These are phyloP conservation scores for Aspergillus alliaceus DNA, from an alignment of 2,329 filamentous ascomycete species.

Conservation along the genomic window DNA sequence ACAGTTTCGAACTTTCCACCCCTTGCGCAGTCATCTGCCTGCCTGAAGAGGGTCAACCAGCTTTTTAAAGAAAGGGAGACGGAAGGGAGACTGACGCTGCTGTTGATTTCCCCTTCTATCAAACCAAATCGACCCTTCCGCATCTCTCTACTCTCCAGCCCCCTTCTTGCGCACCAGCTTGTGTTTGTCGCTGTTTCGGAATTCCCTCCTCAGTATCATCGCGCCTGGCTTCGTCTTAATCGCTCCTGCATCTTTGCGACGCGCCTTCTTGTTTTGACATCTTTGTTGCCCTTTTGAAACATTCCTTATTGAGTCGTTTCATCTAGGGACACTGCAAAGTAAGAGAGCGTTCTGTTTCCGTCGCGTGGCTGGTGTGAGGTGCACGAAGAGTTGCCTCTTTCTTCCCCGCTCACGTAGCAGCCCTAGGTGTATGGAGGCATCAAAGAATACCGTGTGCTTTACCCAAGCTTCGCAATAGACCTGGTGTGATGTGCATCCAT, in stretches of 20 bases:
- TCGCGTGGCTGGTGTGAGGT: constrained; percentile 14
- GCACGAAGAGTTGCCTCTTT: constrained; percentile 9
- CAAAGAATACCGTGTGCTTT: constrained; percentile 13
- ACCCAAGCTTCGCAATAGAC: constrained; percentile 22
- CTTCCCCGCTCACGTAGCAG: background rate
- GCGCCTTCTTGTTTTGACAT: constrained; percentile 24
- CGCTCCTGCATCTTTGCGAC: constrained; percentile 25
- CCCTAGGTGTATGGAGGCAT: constrained; percentile 17
- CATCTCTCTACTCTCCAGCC: constrained; percentile 3
- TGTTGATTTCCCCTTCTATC: constrained; percentile 19
- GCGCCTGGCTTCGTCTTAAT: constrained; percentile 17
- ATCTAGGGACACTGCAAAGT: constrained; percentile 7
- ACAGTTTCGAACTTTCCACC: constrained; percentile 13
- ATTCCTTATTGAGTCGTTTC: constrained; percentile 24
- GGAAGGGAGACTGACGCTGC: constrained; percentile 22
- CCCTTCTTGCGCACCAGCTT: background rate
- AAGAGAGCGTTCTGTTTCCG: constrained; percentile 13
- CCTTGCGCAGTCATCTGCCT: constrained; percentile 20
- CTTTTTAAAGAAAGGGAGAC: constrained; percentile 26
- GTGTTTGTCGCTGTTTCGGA: constrained; percentile 11
- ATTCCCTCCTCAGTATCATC: constrained; percentile 18
- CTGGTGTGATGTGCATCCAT: constrained; percentile 30
- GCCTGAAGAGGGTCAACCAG: constrained; percentile 11
- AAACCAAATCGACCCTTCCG: constrained; percentile 13
- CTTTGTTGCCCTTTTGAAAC: constrained; percentile 29